These are phyloP conservation scores for Colletotrichum orbiculare DNA, from an alignment of 2,329 filamentous ascomycete genomes.

Conservation along the genomic window DNA sequence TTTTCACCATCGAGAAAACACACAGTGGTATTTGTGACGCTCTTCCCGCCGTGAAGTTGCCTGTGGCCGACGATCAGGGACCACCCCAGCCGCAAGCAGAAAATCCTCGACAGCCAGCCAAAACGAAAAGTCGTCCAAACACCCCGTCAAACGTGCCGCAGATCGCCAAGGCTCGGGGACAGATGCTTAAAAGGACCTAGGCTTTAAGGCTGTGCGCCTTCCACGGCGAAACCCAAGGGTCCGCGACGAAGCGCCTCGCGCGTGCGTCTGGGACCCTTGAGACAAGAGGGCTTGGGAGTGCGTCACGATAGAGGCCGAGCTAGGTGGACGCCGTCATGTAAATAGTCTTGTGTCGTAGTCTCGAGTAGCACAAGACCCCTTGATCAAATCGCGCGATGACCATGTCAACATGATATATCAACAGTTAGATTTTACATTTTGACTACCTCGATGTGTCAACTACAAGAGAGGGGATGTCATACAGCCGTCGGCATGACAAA, in stretches of 20 bases:
- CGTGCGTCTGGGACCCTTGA: no score
- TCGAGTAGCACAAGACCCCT: neutral
- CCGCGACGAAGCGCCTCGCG: no score
- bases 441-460: constrained; percentile 17
- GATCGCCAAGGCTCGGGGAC: constrained; percentile 19
- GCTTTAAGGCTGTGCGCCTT: neutral
- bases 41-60: no score
- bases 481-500: constrained; percentile 38
- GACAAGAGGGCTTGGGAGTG: no score
- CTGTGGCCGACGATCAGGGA: neutral
- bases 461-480: constrained; percentile 56
- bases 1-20: no score
- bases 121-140: constrained; percentile 8
- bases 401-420: neutral
- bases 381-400: neutral
- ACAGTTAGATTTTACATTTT: constrained; percentile 13
- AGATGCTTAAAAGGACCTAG: constrained; percentile 13
- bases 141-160: neutral
- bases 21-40: no score
- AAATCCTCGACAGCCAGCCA: neutral
- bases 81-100: neutral
- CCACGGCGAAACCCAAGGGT: neutral
- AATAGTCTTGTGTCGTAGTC: no score
- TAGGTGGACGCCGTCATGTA: no score
- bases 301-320: no score